Conservation (phyloP, 176 grass and related monocot genomes). For the Stipa capillata region DNA sequence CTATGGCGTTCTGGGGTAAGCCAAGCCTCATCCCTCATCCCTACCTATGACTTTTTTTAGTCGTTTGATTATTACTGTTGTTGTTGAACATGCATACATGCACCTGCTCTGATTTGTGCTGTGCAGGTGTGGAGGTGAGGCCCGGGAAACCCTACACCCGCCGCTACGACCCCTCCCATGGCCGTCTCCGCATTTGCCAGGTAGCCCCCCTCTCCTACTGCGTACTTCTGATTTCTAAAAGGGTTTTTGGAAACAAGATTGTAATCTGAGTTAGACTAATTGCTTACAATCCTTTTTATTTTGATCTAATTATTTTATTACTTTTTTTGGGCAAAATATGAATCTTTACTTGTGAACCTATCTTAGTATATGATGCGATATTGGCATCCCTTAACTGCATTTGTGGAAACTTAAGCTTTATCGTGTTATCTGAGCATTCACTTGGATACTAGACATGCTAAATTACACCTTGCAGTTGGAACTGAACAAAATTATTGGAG, state of each 20-base stretch:
- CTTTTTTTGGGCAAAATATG: background rate
- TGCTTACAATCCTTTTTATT: background rate
- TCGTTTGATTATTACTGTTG: background rate
- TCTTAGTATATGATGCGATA: background rate
- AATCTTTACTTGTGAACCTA: background rate
- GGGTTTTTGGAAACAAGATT: background rate
- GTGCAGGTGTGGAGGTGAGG: constrained; percentile 77
- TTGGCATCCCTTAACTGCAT: background rate
- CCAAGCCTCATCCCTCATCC: background rate
- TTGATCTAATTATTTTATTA: background rate
- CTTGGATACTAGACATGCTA: background rate
- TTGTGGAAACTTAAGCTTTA: background rate
- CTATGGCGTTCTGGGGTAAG: constrained; percentile 77
- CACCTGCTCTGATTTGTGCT: background rate
- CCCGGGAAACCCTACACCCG: constrained; percentile 81
- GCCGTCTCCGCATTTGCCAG: constrained; percentile 78
- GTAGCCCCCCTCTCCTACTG: background rate
- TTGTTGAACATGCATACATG: background rate
- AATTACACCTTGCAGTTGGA: background rate
- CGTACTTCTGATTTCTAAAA: background rate
- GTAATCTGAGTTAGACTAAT: background rate
- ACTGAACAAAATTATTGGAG: background rate
- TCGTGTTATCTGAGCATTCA: no score
- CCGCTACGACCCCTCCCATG: constrained; percentile 43
- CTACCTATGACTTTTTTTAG: background rate